Evolutionary conservation across 106 monocot species (phyloP).

Genomic region (Apostasia shenzhenica): DNA sequence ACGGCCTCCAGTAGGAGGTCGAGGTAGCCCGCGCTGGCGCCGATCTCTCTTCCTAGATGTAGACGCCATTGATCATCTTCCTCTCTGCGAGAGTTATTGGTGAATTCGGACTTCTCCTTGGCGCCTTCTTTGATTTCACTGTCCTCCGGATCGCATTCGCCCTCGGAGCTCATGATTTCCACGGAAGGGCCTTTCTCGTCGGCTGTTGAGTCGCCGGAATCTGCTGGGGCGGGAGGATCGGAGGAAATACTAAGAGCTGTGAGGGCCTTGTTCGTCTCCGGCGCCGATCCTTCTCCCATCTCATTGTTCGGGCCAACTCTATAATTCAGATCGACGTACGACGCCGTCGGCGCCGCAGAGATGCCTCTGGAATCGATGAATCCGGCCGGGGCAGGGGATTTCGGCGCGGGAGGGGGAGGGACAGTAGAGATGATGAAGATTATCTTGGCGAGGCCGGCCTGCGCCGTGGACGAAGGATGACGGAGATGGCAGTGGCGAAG

Average conservation of each 20-base stretch:
- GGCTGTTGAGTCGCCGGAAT: neutral
- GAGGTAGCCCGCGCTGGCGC: constrained; percentile 8
- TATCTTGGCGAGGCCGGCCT: constrained; percentile 22
- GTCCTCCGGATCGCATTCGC: constrained; percentile 13
- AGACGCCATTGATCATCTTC: neutral
- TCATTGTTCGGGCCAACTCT: constrained; percentile 2
- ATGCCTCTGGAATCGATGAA: neutral
- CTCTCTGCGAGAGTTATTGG: neutral
- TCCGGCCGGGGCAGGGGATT: neutral
- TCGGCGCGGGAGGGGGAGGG: constrained; percentile 7
- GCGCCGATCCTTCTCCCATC: neutral
- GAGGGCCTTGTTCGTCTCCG: neutral
- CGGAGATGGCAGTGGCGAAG: neutral
- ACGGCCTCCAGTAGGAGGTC: constrained; percentile 33
- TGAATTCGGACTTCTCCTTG: neutral
- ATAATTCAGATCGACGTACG: constrained; percentile 18
- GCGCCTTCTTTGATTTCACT: neutral
- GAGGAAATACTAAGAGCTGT: neutral
- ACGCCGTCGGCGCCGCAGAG: neutral
- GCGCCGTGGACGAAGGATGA: constrained; percentile 14
- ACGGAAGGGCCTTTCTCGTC: neutral
- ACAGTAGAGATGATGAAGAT: constrained; percentile 24
- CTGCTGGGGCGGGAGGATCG: neutral
- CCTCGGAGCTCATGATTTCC: constrained; percentile 5
- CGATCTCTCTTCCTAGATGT: neutral